Conservation (phyloP, 768 basidiomycete genomes). For the Hygrocybe coccinea region DNA sequence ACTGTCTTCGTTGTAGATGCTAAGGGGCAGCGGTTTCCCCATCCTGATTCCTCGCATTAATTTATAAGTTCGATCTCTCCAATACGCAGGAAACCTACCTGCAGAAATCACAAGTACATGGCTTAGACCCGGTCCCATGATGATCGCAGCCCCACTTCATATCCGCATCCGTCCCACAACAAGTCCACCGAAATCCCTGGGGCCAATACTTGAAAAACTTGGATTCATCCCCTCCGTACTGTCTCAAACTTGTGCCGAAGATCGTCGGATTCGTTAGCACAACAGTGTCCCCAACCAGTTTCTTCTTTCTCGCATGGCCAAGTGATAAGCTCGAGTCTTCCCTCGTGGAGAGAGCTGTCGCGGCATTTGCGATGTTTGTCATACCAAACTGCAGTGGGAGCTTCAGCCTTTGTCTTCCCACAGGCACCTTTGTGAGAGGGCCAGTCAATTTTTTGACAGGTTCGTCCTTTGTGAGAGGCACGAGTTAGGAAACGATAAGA, state of each 20-base stretch:
- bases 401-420: slow-evolving; percentile 5
- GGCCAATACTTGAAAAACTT: slow-evolving; percentile 30
- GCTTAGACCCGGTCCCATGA: slow-evolving; percentile 33
- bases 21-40: slow-evolving; percentile 30
- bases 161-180: slow-evolving; percentile 33
- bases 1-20: slow-evolving; percentile 26
- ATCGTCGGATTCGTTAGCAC: slow-evolving; percentile 26
- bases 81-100: slow-evolving; percentile 20
- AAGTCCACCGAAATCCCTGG: slow-evolving; percentile 36
- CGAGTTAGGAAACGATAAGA: too few species aligned
- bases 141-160: slow-evolving; percentile 37
- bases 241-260: slow-evolving; percentile 26
- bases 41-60: slow-evolving; percentile 19
- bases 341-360: slow-evolving; percentile 30
- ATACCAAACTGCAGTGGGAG: slow-evolving; percentile 24
- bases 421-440: slow-evolving; percentile 28
- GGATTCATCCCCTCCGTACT: slow-evolving; percentile 25
- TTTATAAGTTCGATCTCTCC: too few species aligned
- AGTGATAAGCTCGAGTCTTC: slow-evolving; percentile 35
- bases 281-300: slow-evolving; percentile 29
- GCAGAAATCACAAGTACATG: slow-evolving; percentile 39
- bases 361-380: slow-evolving; percentile 29
- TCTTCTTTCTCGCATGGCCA: slow-evolving; percentile 26
- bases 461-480: not conserved
- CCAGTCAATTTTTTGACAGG: slow-evolving; percentile 32